Evolutionary conservation across 441 rosid genomes (phyloP).

Genomic region (Populus trichocarpa): DNA sequence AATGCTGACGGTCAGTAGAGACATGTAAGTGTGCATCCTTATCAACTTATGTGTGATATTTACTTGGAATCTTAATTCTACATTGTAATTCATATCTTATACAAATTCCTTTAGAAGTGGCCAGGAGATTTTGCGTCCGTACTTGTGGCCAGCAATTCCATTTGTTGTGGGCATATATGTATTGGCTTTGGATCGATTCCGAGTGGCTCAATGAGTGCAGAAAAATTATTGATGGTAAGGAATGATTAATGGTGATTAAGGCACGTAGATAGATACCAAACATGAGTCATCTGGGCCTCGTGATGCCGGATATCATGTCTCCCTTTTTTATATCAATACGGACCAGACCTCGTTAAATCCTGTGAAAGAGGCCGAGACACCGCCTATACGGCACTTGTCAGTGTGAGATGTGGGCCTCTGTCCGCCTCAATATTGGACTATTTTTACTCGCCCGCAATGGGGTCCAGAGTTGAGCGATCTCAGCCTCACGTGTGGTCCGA

Average conservation of each 20-base stretch:
- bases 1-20: not conserved
- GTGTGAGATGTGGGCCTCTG: conserved; percentile 22
- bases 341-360: conserved; percentile 2
- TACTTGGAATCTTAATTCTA: not conserved
- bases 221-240: not conserved
- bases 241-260: not conserved
- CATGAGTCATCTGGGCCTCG: conserved; percentile 8
- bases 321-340: conserved; percentile 22
- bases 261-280: not conserved
- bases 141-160: conserved; percentile 15
- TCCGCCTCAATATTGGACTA: not conserved
- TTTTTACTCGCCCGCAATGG: not conserved
- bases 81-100: too few relatives aligned
- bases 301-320: conserved; percentile 33
- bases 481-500: conserved; percentile 17
- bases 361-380: conserved; percentile 11
- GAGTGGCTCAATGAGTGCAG: not conserved
- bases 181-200: not conserved
- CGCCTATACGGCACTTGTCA: not conserved
- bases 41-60: not conserved
- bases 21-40: not conserved
- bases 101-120: too few relatives aligned
- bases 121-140: conserved; percentile 13
- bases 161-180: not conserved
- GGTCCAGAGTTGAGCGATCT: not conserved